Evolutionary conservation across 148 eudicot genomes (phyloP).

Genomic region (Arbutus unedo): DNA sequence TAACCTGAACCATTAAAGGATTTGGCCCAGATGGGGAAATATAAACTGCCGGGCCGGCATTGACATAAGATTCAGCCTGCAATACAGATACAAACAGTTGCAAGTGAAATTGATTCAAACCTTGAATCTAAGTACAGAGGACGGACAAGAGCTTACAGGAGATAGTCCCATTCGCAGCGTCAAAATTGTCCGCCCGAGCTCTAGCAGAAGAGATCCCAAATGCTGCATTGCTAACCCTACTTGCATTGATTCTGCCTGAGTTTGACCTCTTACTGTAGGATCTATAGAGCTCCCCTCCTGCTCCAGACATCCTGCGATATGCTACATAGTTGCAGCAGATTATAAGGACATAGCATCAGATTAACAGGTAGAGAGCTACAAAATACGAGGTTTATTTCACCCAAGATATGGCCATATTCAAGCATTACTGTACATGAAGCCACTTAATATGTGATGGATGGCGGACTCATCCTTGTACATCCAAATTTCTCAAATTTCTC

Average conservation of each 20-base stretch:
- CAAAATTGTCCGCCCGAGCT: conserved; percentile 89
- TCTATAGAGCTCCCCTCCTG: conserved; percentile 66
- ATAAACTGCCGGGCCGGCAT: conserved; percentile 94
- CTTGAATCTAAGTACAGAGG: background rate
- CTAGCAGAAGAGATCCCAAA: conserved; percentile 86
- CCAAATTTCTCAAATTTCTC: no score
- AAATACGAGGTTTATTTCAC: conserved; percentile 1
- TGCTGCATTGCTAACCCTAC: conserved; percentile 83
- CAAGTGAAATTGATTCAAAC: conserved; percentile 11
- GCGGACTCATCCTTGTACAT: background rate
- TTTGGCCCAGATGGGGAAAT: conserved; percentile 88
- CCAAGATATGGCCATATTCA: background rate
- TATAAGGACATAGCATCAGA: conserved; percentile 30
- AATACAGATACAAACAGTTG: conserved; percentile 17
- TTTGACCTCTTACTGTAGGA: conserved; percentile 58
- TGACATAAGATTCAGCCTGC: conserved; percentile 81
- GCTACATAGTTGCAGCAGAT: conserved; percentile 57
- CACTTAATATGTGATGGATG: background rate
- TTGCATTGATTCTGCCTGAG: conserved; percentile 68
- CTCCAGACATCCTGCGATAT: conserved; percentile 72
- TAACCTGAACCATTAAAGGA: conserved; percentile 98
- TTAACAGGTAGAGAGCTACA: conserved; percentile 11
- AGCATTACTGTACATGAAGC: background rate
- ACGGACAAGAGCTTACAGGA: conserved; percentile 48
- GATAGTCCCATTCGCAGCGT: conserved; percentile 84